phyloP scores from a whole-genome alignment of 1,139 yeast genomes.

The Saccharomycopsis crataegensis region DNA sequence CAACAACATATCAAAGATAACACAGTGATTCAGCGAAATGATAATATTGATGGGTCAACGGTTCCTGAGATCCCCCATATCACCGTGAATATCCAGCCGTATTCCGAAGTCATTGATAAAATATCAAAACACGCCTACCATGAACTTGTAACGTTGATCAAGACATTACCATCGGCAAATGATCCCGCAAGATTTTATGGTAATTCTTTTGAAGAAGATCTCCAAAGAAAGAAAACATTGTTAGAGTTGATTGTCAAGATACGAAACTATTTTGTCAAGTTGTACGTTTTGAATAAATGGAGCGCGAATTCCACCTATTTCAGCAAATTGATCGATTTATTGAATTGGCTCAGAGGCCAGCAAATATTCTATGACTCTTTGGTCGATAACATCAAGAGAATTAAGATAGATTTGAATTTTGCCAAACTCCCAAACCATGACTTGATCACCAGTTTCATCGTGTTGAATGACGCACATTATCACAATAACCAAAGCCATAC shows the following conservation, averaged over 20 bases:
- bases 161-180: conserved; percentile 12
- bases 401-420: conserved; percentile 36
- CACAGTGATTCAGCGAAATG: no score
- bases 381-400: conserved; percentile 31
- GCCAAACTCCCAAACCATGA: conserved; percentile 47
- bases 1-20: no score
- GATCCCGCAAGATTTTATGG: conserved; percentile 14
- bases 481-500: conserved; percentile 5
- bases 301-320: conserved; percentile 10
- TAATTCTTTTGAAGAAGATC: conserved; percentile 16
- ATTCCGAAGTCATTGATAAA: conserved; percentile 35
- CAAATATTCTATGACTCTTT: conserved; percentile 27
- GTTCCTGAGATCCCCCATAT: conserved; percentile 34
- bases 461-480: conserved; percentile 24
- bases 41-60: no score
- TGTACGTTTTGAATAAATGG: conserved; percentile 20
- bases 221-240: conserved; percentile 16
- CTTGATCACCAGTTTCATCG: conserved; percentile 38
- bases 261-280: conserved; percentile 19
- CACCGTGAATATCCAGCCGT: conserved; percentile 39
- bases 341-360: conserved; percentile 18
- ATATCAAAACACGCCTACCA: conserved; percentile 40
- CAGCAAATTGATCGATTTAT: conserved; percentile 15
- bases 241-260: conserved; percentile 14
- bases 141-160: conserved; percentile 27